These are phyloP conservation scores for Colletotrichum sp. DNA, from an alignment of 2,329 filamentous ascomycete species.

Conservation along the genomic window DNA sequence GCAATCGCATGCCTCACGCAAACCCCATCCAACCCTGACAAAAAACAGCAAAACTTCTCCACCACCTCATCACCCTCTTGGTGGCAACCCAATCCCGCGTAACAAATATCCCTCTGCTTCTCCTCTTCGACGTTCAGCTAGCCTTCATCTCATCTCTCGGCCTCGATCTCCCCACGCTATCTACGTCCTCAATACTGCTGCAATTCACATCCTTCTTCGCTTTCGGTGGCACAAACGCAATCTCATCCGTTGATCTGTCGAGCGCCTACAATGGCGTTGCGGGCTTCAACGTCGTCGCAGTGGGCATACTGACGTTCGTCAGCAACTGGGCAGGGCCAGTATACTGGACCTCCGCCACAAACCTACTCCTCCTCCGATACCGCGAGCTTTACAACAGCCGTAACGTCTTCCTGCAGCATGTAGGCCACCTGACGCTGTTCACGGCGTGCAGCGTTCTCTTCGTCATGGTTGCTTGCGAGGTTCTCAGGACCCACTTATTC, in stretches of 20 bases:
- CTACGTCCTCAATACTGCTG: slow-evolving; percentile 75
- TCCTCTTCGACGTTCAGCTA: slow-evolving; percentile 71
- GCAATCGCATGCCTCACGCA: background rate
- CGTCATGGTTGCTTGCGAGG: slow-evolving; percentile 89
- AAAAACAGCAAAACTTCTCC: slow-evolving; percentile 50
- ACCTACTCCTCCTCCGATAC: slow-evolving; percentile 56
- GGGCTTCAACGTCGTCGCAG: slow-evolving; percentile 79
- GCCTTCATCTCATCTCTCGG: slow-evolving; percentile 51
- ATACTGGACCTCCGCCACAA: slow-evolving; percentile 80
- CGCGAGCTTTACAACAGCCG: slow-evolving; percentile 20
- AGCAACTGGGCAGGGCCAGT: slow-evolving; percentile 92
- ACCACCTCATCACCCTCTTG: slow-evolving; percentile 77
- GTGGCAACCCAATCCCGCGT: slow-evolving; percentile 86
- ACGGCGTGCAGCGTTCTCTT: slow-evolving; percentile 67
- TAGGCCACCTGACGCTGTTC: slow-evolving; percentile 74
- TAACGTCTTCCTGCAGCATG: slow-evolving; percentile 53
- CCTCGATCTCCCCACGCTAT: slow-evolving; percentile 63
- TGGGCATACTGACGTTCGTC: slow-evolving; percentile 83
- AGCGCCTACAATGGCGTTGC: slow-evolving; percentile 93
- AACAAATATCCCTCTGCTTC: slow-evolving; percentile 84
- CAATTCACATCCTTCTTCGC: slow-evolving; percentile 89
- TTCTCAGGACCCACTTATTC: slow-evolving; percentile 86
- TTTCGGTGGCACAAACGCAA: slow-evolving; percentile 89
- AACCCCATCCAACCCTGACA: background rate
- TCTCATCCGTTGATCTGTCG: slow-evolving; percentile 93